These are phyloP conservation scores for Solanum dulcamara DNA, from an alignment of 257 asterid genomes.

Conservation along the genomic window DNA sequence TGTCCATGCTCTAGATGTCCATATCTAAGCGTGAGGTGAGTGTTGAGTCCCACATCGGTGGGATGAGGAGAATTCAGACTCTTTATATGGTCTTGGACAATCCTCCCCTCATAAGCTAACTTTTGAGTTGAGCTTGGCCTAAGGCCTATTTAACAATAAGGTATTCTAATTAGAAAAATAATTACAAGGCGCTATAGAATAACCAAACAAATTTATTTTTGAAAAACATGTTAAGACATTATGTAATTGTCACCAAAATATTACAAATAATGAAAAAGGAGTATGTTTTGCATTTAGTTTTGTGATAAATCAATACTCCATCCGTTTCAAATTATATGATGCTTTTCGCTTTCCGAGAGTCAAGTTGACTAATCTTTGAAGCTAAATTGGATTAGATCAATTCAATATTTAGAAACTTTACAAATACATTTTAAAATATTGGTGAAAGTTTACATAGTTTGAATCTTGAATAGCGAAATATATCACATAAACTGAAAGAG, in stretches of 20 bases:
- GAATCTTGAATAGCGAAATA: background rate
- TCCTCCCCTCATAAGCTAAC: background rate
- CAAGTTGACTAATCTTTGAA: background rate
- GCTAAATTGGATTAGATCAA: background rate
- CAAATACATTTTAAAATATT: background rate
- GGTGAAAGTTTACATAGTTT: background rate
- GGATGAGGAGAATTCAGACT: background rate
- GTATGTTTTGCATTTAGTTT: background rate
- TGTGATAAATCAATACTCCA: background rate
- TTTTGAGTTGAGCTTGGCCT: background rate
- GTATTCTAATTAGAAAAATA: no score
- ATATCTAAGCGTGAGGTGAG: background rate
- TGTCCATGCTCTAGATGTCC: background rate
- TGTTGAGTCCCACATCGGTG: background rate
- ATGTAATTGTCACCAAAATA: no score
- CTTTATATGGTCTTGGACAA: background rate
- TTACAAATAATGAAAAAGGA: background rate
- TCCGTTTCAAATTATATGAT: background rate
- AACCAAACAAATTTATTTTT: no score
- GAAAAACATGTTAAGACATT: no score
- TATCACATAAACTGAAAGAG: background rate
- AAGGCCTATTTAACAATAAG: no score
- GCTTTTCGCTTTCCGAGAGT: background rate
- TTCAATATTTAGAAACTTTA: background rate
- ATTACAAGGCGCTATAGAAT: no score